Base-by-base conservation (phyloP, 1,139 yeast species). In the Scheffersomyces insectosa region DNA sequence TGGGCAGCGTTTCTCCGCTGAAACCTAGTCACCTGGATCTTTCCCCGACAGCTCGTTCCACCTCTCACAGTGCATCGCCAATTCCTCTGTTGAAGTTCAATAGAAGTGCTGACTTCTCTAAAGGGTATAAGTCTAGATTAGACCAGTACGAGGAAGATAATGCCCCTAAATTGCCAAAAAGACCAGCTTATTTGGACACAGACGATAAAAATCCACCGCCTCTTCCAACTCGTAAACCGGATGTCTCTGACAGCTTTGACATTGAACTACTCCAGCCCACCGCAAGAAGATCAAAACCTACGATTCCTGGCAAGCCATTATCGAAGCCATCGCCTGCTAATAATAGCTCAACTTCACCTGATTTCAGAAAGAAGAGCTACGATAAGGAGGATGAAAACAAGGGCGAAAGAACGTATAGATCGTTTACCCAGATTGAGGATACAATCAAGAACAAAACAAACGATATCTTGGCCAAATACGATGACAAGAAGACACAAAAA, bases 1-100 rank as follows among this genome's bases (percentile, higher is more conserved):
- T 63, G 68, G 45, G 43, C 37, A 57, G 60, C 38, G 28, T 51
- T 2, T 60, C 66, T 3, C 68, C 68, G 1, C 42, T 45, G 3
- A 62, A 51, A 29, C 9, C 41, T 11, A n/a, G 23, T 12, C n/a
- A 8, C 30, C 14, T 9, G 28, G 9, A 31, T 20, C 15, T 20
- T 32, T 7, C 36, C 12, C 32, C 38, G 12, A 8, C 10, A 29
- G 4, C 9, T 9, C 20, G 29, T 39, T 33, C 36, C 16, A 27
- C 28, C 36, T 13, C 30, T 9, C 25, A 20, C 25, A 4, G 25
- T 2, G 9, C 25, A 6, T 20, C 25, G 25, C 25, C 25, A 20
- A 23, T 39, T 11, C 63, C 63, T 1, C 63, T 52, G 51, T 47
- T 61, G 35, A 54, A 50, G 39, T 61, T 60, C 38, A 60, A 58